Evolutionary conservation across 352 stramenopile species (phyloP).

Genomic region (Bremia lactucae): DNA sequence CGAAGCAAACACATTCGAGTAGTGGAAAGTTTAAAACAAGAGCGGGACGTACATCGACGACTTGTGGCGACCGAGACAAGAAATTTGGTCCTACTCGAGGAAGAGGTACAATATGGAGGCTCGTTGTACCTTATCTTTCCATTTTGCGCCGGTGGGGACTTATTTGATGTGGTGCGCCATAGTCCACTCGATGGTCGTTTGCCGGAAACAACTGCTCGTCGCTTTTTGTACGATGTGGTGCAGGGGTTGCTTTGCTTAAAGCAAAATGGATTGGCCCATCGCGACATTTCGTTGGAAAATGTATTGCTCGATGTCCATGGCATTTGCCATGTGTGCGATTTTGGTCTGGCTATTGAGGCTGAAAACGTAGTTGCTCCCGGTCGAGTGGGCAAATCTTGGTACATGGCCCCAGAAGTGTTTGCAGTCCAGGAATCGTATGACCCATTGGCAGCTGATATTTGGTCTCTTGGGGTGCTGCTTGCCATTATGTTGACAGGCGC

Average conservation of each 20-base stretch:
- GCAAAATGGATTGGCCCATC: conserved; percentile 37
- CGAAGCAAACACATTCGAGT: conserved; percentile 26
- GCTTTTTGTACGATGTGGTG: conserved; percentile 30
- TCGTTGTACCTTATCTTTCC: conserved; percentile 44
- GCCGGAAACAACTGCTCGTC: conserved; percentile 21
- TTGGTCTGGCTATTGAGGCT: conserved; percentile 28
- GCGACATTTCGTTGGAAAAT: conserved; percentile 59
- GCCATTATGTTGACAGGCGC: conserved; percentile 50
- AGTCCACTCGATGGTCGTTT: conserved; percentile 23
- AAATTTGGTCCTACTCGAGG: conserved; percentile 38
- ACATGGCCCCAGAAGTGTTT: conserved; percentile 60
- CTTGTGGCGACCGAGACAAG: conserved; percentile 20
- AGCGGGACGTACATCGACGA: conserved; percentile 34
- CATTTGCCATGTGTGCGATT: conserved; percentile 42
- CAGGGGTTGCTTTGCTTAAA: conserved; percentile 27
- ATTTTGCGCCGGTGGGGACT: conserved; percentile 38
- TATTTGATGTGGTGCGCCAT: conserved; percentile 41
- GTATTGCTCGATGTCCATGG: conserved; percentile 31
- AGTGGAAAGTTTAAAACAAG: conserved; percentile 36
- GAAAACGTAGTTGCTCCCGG: conserved; percentile 16
- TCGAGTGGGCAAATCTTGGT: conserved; percentile 49
- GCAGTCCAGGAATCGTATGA: conserved; percentile 29
- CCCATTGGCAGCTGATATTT: conserved; percentile 38
- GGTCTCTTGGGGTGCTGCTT: conserved; percentile 51
- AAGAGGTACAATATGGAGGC: conserved; percentile 30